phyloP scores from a whole-genome alignment of 495 filamentous ascomycete genomes.

The Aspergillus saccharolyticus region DNA sequence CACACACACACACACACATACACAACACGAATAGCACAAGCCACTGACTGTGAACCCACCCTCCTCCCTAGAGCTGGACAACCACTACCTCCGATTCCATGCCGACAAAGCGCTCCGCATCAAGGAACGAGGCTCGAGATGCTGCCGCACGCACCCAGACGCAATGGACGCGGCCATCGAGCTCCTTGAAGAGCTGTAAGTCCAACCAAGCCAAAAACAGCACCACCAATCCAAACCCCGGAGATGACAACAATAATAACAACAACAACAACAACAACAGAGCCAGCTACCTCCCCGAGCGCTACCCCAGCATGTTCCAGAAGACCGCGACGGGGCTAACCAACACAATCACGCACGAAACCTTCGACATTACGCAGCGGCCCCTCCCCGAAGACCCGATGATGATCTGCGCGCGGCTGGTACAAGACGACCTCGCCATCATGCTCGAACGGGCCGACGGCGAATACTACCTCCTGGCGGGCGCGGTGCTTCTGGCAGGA shows the following conservation, averaged over 20 bases:
- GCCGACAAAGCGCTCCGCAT: slow-evolving; percentile 68
- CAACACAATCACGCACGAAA: slow-evolving; percentile 68
- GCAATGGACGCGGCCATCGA: slow-evolving; percentile 75
- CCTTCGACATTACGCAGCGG: slow-evolving; percentile 61
- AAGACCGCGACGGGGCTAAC: slow-evolving; percentile 61
- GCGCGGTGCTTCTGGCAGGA: slow-evolving; percentile 71
- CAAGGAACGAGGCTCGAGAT: slow-evolving; percentile 62
- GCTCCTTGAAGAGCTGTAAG: slow-evolving; percentile 68
- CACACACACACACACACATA: too few relatives aligned
- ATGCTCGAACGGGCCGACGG: slow-evolving; percentile 79
- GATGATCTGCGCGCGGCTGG: slow-evolving; percentile 63
- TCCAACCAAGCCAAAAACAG: too few relatives aligned
- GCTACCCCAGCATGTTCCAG: slow-evolving; percentile 70
- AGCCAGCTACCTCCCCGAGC: slow-evolving; percentile 67
- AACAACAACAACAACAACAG: slow-evolving; percentile 28
- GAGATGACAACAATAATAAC: not conserved
- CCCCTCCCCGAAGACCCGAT: slow-evolving; percentile 79
- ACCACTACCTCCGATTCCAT: slow-evolving; percentile 73
- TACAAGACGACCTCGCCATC: slow-evolving; percentile 82
- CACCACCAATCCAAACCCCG: not conserved
- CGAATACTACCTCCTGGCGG: slow-evolving; percentile 80
- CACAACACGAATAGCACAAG: slow-evolving; percentile 7
- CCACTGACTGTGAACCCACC: not conserved
- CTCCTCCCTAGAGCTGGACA: slow-evolving; percentile 79
- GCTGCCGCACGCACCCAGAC: slow-evolving; percentile 65